Evolutionary conservation across 305 asterid genomes (phyloP), one percentile per base, ranked within the genome.

Genomic region (Solanum chacoense): DNA sequence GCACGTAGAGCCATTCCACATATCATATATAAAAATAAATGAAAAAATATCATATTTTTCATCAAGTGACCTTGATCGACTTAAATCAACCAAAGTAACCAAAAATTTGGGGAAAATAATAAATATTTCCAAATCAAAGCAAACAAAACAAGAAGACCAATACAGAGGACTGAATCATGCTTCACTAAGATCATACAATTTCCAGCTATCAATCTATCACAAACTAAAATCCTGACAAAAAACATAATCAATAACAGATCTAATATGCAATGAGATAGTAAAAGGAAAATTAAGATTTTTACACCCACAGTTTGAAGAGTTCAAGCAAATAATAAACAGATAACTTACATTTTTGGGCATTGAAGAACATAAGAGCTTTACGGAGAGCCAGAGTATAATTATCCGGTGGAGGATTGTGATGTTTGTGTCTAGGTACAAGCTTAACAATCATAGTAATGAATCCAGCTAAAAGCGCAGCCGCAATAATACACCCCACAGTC

Each of bases 291-390:
- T 31, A 20, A 84, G 31, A 84, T 11, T 31, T 84, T 84, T 31
- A 55, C 4, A 5, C 74, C 35, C 42, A 84, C 22, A 20, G 22
- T 31, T 4, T 31, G 22, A 83, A 50, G 73, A 83, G 4, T 50
- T 83, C 29, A 83, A 9, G 36, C 36, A 83, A 83, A 55, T 28
- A 81, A 42, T 45, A 6, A 50, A 20, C 32, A 84, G 45, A 31
- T 34, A 16, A 94, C 98, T 93, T 85, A 97, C 99, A 97, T 6
- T 94, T 93, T 93, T 96, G 99, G 40, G 95, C 98, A 89, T 97
- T 95, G 88, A 97, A 97, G 94, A 97, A 97, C 97, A 95, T 95
- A 88, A 97, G 98, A 1, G 98, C 98, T 91, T 95, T 95, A 84
- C 93, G 95, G 20, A 97, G 94, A 67, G 99, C 99, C 12, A 91